Evolutionary conservation across 2,329 filamentous ascomycete species (phyloP), one percentile per base, ranked within the genome.

Genomic region (Claviceps digitariae): DNA sequence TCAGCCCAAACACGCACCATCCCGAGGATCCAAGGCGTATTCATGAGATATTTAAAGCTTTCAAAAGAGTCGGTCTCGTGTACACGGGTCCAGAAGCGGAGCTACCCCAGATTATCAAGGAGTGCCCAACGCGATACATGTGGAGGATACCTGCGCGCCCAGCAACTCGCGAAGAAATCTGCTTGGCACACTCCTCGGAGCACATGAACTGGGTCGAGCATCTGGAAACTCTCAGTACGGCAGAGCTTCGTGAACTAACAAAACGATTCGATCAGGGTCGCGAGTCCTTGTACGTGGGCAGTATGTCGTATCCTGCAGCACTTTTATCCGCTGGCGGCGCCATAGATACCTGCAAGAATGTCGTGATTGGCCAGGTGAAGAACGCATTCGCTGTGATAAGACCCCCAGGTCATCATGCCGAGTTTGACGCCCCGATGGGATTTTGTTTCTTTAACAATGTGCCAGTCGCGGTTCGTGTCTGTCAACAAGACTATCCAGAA

Each of bases 381-480:
- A 98, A 98, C 63, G 90, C 88, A 0, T 93, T 98, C 65, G 93
- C 93, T 1, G 85, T 98, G 40, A 95, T 98, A 61, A 82, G 93
- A 15, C 93, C 93, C 2, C 93, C 93, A 0, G 93, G 93, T 0
- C 93, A 98, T 63, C 93, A 98, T 67, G 93, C 93, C 1, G 93
- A 98, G 65, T 83, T 82, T 54, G 79, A 93, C 61, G 76, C 83
- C 38, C 81, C 91, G 1, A 93, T 95, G 78, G 93, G 93, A 0
- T 98, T 98, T 64, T 98, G 93, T 66, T 80, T 97, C 55, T 97
- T 97, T 72, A 96, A 98, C 72, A 98, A 98, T 63, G 93, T 97
- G 3, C 90, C 88, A 21, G 86, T 98, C 55, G 91, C 90, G 1
- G 84, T 90, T n/a, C 85, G 82, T 55, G 86, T 90, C 13, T 96